phyloP scores from a whole-genome alignment of 78 protist genomes.

The Planoprotostelium fungivorum region DNA sequence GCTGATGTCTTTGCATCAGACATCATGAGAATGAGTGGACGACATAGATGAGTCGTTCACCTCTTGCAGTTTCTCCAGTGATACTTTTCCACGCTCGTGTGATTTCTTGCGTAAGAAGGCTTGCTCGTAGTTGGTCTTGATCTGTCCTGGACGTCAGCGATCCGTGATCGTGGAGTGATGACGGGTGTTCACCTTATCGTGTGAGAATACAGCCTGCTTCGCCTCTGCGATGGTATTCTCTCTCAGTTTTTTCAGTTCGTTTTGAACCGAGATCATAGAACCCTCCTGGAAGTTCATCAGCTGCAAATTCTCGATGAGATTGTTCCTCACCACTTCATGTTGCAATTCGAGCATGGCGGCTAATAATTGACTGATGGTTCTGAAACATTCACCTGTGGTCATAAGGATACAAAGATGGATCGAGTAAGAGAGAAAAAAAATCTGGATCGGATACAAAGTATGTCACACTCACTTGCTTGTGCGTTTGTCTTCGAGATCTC shows the following conservation, averaged over 20 bases:
- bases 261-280: background rate
- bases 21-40: no score
- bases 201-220: background rate
- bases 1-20: no score
- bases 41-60: no score
- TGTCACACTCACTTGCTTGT: background rate
- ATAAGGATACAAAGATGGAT: background rate
- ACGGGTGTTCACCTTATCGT: background rate
- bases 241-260: background rate
- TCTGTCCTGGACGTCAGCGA: no score
- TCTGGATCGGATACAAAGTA: no score
- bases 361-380: background rate
- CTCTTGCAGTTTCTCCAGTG: background rate
- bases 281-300: background rate
- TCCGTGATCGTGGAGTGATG: no score
- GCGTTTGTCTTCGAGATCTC: background rate
- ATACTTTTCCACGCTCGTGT: background rate
- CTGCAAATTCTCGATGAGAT: background rate
- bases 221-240: background rate
- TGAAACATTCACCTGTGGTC: background rate
- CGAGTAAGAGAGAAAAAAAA: background rate
- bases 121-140: background rate
- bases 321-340: background rate
- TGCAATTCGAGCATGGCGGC: background rate
- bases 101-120: background rate